Evolutionary conservation across 2,329 filamentous ascomycete genomes (phyloP).

Genomic region (Chrysoporthe puriensis): DNA sequence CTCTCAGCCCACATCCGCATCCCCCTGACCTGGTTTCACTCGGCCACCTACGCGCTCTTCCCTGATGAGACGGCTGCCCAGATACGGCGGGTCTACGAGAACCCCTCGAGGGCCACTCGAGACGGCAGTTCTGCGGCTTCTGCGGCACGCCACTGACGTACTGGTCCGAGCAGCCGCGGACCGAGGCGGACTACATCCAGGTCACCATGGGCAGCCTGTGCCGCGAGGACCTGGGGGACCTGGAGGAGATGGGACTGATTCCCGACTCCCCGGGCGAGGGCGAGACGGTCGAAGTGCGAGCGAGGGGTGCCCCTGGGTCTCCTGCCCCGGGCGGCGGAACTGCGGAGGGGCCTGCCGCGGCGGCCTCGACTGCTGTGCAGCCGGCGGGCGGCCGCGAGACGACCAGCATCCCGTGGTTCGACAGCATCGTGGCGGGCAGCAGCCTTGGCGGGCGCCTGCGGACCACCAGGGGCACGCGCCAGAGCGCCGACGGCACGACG

Average conservation of each 20-base stretch:
- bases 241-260: constrained; percentile 78
- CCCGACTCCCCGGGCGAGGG: constrained; percentile 46
- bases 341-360: constrained; percentile 34
- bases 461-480: constrained; percentile 58
- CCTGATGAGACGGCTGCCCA: constrained; percentile 72
- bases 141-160: constrained; percentile 85
- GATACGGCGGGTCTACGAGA: constrained; percentile 70
- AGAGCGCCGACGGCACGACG: constrained; percentile 64
- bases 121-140: constrained; percentile 87
- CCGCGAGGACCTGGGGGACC: constrained; percentile 68
- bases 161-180: constrained; percentile 75
- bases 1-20: constrained; percentile 83
- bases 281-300: constrained; percentile 34
- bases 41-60: constrained; percentile 73
- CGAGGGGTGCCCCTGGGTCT: constrained; percentile 35
- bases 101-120: constrained; percentile 59
- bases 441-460: constrained; percentile 69
- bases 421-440: constrained; percentile 78
- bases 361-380: constrained; percentile 25
- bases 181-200: constrained; percentile 78
- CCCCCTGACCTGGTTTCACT: constrained; percentile 79
- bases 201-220: constrained; percentile 79
- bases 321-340: constrained; percentile 34
- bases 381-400: constrained; percentile 53
- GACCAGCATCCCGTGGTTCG: constrained; percentile 84